Base-by-base conservation (phyloP, 805 yeast species). In the Yarrowia divulgata region DNA sequence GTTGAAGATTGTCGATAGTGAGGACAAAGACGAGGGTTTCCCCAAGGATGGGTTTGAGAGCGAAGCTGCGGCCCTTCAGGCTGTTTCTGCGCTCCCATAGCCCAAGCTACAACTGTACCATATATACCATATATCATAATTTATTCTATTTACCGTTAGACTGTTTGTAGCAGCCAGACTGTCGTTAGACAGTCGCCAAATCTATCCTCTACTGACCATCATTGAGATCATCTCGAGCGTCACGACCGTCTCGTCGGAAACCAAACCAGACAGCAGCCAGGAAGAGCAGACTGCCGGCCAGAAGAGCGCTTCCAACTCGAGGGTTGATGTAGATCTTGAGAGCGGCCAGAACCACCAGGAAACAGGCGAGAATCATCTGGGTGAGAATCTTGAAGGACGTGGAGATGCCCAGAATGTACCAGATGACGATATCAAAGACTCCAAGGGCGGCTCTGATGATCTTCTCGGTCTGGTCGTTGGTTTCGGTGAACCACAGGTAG, bases 1-100 rank as follows among this genome's bases (percentile, higher is more conserved):
- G 5, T 37, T 77, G 35, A 77, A 73, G 69, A 69, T 75, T 40
- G 66, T 63, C 34, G 68, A 63, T 40, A 39, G 57, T 40, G 68
- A 63, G 12, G 68, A 63, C 18, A 63, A 63, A 18, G 57, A 49
- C 23, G 57, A 60, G 12, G 66, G 50, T 14, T 45, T 45, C 52
- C 50, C 45, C 10, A 29, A 16, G 8, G 66, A 42, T 7, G 52
- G 52, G 43, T 57, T 57, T 40, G 48, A 57, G 39, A 57, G 63
- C 23, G 37, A 57, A 14, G 48, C 46, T 9, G 63, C 63, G 1
- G 63, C 63, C 9, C 16, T 16, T 1, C 48, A 57, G 37, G 63
- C 63, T 10, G 12, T 57, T 29, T 46, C 63, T 10, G 37, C 37
- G 2, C 43, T 57, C 5, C 63, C 63, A 4, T 49, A 49, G 13